Evolutionary conservation across 2,329 filamentous ascomycete species (phyloP), one percentile per base, ranked within the genome.

Genomic region (Trichoderma simmonsii): DNA sequence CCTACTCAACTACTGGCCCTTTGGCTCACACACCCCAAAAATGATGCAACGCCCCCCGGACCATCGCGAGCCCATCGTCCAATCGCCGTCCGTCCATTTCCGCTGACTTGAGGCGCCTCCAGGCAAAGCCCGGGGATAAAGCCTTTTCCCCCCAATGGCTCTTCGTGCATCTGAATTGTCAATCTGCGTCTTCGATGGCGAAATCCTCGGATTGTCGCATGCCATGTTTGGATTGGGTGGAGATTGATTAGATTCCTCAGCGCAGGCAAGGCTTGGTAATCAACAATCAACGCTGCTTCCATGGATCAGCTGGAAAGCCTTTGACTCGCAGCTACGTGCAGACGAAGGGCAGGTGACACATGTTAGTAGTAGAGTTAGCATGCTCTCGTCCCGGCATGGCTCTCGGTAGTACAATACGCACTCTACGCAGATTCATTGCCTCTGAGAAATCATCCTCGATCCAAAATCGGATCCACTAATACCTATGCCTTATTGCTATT

Each of bases 21-120:
- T 4, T n/a, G 7, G 15, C 39, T 34, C 43, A 34, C 28, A 28
- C 28, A n/a, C n/a, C n/a, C 62, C 34, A 26, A 60, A 61, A 60
- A 69, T 69, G 66, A 69, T 69, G 66, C 66, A 69, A 69, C 48
- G 11, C 48, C 30, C 63, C 63, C 48, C 48, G 30, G 30, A 6
- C 48, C 51, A 67, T 48, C 65, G 36, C 56, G 36, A 61, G 21
- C 56, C 28, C 28, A 14, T 14, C n/a, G 56, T 48, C 66, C 66
- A 69, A 69, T 69, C 66, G 60, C 34, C 56, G 11, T 11, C n/a
- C 18, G 3, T 5, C 26, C 15, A 69, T 26, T 69, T 69, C 56
- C 54, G 66, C 66, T 69, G 66, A 69, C 64, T 6, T 30, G 5
- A 28, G 15, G 36, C 34, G 34, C 34, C 34, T 32, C 26, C 7